phyloP scores from a whole-genome alignment of 1,284 basidiomycete genomes.

The Boletus smithii region DNA sequence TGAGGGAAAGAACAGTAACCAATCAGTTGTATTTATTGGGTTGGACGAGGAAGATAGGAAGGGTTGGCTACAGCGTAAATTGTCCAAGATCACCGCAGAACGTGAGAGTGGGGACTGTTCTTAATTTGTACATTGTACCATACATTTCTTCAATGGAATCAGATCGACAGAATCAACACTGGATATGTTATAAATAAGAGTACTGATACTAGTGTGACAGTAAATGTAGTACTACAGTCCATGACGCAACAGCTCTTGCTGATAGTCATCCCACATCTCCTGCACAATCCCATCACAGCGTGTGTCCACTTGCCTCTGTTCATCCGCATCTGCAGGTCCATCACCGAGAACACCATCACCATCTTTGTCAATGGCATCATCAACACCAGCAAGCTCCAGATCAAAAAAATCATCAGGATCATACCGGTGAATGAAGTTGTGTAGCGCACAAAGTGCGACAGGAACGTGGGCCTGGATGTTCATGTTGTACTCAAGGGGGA shows the following conservation, averaged over 20 bases:
- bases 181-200: too few relatives aligned
- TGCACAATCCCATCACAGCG: not conserved
- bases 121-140: too few relatives aligned
- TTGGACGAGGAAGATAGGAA: not conserved
- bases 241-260: not conserved
- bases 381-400: not conserved
- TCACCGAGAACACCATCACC: not conserved
- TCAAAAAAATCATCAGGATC: not conserved
- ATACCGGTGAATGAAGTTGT: constrained; percentile 36
- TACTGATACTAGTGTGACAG: too few relatives aligned
- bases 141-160: too few relatives aligned
- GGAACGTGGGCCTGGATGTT: constrained; percentile 34
- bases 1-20: not conserved
- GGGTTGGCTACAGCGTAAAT: not conserved
- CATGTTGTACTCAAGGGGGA: constrained; percentile 32
- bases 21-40: not conserved
- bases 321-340: not conserved
- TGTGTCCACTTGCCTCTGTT: not conserved
- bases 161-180: too few relatives aligned
- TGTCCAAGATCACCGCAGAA: not conserved
- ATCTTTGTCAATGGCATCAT: not conserved
- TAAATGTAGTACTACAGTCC: not conserved
- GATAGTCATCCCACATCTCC: not conserved
- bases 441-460: constrained; percentile 31
- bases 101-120: not conserved